A percentile compares a stretch with the other conserved stretches of the same genome.
Conservation (phyloP, 208 protist genomes). For the Phytomonas sp. region DNA sequence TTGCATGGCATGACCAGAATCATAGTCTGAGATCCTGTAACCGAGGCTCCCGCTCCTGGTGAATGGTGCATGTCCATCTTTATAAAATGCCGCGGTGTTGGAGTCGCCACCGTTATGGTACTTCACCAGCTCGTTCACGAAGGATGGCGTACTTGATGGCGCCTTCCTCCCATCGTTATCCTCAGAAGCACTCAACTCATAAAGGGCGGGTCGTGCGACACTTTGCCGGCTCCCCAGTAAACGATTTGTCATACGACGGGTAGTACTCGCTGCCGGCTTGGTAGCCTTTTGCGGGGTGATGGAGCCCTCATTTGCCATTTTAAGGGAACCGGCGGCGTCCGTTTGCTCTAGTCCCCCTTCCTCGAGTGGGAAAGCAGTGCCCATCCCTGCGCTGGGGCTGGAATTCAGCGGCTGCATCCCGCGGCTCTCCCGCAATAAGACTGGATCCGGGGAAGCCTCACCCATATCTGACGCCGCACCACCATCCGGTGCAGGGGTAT, state of each 20-base stretch:
- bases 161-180: neutral
- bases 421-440: too few species aligned
- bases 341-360: too few species aligned
- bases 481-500: neutral
- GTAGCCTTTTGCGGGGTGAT: neutral
- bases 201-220: neutral
- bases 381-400: too few species aligned
- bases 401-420: too few species aligned
- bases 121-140: constrained; percentile 16
- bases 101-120: constrained; percentile 8
- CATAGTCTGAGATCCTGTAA: constrained; percentile 14
- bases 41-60: constrained; percentile 14
- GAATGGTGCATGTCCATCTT: constrained; percentile 8
- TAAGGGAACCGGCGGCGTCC: neutral
- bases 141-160: neutral
- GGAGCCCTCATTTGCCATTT: neutral
- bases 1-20: constrained; percentile 32
- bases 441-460: too few species aligned
- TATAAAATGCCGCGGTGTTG: constrained; percentile 10
- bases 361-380: too few species aligned
- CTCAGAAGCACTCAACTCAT: neutral
- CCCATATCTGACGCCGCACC: too few species aligned
- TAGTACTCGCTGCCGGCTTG: neutral
- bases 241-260: neutral
- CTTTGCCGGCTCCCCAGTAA: neutral